Evolutionary conservation across 345 rosid species (phyloP), one percentile per base, ranked within the genome.

Genomic region (Camelina laxa): DNA sequence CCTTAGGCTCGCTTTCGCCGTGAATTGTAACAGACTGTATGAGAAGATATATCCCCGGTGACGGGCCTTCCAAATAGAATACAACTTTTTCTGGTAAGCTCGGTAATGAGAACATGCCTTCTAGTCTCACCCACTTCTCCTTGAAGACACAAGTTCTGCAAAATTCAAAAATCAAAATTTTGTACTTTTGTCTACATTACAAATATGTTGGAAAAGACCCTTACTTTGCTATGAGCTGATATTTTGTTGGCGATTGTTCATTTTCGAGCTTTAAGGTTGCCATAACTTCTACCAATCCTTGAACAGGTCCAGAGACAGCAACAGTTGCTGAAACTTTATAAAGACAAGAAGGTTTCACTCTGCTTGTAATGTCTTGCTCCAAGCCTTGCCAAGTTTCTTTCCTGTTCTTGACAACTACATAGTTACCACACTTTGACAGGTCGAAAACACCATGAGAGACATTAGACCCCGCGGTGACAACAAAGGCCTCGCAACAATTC

Each of bases 341-440:
- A 38, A 79, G 80, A 50, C 65, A 75, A 74, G 88, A 87, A 38
- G 83, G 80, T 54, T 83, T 78, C 50, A 95, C 78, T 73, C 82
- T 87, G 69, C 73, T 72, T 22, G 99, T 90, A 69, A 92, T 90
- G 75, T 95, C 93, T 77, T 92, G 97, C 70, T 90, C 99, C 73
- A 95, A 82, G 24, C 97, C 99, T 73, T 95, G 97, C 99, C 97
- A 95, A 64, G 88, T 80, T 82, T 92, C 87, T 20, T 79, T 87
- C 48, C 99, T 80, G 67, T 90, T 85, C 4, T 85, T 80, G 68
- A 90, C 83, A 70, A 84, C 92, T 45, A 86, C 93, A 63, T 56
- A 85, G 57, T 47, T 76, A 54, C 88, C 75, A 0, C 75, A 87
- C 7, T 71, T 44, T 39, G 79, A 80, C 20, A 81, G 53, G 45